Evolutionary conservation across 306 rosid species (phyloP).

Genomic region (Cyamopsis tetragonoloba): DNA sequence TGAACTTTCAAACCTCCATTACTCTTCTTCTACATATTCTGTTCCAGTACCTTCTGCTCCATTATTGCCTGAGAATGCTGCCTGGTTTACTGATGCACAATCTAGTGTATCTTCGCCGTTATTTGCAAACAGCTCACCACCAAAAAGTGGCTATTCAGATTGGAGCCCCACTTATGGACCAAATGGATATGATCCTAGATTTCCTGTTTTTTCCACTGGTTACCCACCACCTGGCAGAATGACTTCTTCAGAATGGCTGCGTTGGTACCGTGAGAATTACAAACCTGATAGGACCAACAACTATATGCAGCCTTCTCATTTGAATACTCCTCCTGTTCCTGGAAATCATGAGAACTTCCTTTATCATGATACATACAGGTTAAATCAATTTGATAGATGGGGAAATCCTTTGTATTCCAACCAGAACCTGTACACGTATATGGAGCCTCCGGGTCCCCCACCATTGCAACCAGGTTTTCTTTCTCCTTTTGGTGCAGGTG

Average conservation of each 20-base stretch:
- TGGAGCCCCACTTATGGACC: constrained; percentile 49
- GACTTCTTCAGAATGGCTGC: constrained; percentile 98
- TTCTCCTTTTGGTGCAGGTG: constrained; percentile 36
- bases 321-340: constrained; percentile 39
- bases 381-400: constrained; percentile 46
- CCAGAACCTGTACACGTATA: constrained; percentile 42
- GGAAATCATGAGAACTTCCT: constrained; percentile 38
- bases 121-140: constrained; percentile 26
- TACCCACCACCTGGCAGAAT: constrained; percentile 54
- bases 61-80: constrained; percentile 65
- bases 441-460: constrained; percentile 50
- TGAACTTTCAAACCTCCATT: constrained; percentile 29
- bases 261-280: constrained; percentile 66
- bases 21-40: constrained; percentile 49
- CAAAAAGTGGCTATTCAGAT: constrained; percentile 36
- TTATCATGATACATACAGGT: constrained; percentile 35
- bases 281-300: constrained; percentile 37
- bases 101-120: constrained; percentile 32
- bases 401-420: constrained; percentile 39
- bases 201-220: constrained; percentile 33
- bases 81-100: constrained; percentile 50
- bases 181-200: constrained; percentile 39
- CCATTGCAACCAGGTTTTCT: constrained; percentile 49
- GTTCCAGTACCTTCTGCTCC: constrained; percentile 91
- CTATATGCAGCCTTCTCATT: constrained; percentile 38